These are phyloP conservation scores for Bremia lactucae DNA, from an alignment of 352 stramenopile species.

Conservation along the genomic window DNA sequence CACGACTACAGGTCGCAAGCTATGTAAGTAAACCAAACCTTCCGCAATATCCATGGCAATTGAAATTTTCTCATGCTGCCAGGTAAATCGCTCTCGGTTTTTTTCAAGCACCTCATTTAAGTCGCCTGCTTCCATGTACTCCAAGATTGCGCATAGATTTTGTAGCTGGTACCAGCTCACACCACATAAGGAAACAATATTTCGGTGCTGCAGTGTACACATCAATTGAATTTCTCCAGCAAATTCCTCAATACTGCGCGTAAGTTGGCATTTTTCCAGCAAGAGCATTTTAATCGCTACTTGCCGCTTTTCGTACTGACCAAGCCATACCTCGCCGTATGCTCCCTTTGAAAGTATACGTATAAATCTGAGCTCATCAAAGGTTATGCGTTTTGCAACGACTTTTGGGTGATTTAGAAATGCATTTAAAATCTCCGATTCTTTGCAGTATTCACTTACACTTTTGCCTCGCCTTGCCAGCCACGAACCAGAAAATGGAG, in stretches of 20 bases:
- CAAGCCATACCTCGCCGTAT: slow-evolving; percentile 65
- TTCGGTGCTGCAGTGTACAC: slow-evolving; percentile 56
- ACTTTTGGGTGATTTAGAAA: slow-evolving; percentile 48
- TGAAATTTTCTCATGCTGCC: slow-evolving; percentile 59
- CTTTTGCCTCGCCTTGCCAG: slow-evolving; percentile 27
- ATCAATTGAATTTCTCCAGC: slow-evolving; percentile 62
- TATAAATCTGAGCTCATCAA: slow-evolving; percentile 59
- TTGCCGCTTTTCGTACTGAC: slow-evolving; percentile 50
- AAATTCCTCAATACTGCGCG: slow-evolving; percentile 51
- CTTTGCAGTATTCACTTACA: slow-evolving; percentile 46
- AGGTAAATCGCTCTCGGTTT: slow-evolving; percentile 40
- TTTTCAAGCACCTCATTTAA: slow-evolving; percentile 49
- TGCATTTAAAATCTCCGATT: slow-evolving; percentile 37
- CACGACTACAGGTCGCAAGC: slow-evolving; percentile 52
- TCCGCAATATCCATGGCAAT: slow-evolving; percentile 79
- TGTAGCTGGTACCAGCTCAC: slow-evolving; percentile 56
- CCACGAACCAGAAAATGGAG: slow-evolving; percentile 21
- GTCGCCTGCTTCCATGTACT: slow-evolving; percentile 74
- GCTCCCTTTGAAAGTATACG: slow-evolving; percentile 54
- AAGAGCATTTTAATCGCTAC: slow-evolving; percentile 69
- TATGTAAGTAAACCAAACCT: slow-evolving; percentile 80
- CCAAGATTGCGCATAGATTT: slow-evolving; percentile 63
- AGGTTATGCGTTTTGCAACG: slow-evolving; percentile 39
- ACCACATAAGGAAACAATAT: slow-evolving; percentile 65
- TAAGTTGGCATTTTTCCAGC: slow-evolving; percentile 43